phyloP scores from a whole-genome alignment of 2,329 filamentous ascomycete genomes.

The Ascosphaera acerosa region DNA sequence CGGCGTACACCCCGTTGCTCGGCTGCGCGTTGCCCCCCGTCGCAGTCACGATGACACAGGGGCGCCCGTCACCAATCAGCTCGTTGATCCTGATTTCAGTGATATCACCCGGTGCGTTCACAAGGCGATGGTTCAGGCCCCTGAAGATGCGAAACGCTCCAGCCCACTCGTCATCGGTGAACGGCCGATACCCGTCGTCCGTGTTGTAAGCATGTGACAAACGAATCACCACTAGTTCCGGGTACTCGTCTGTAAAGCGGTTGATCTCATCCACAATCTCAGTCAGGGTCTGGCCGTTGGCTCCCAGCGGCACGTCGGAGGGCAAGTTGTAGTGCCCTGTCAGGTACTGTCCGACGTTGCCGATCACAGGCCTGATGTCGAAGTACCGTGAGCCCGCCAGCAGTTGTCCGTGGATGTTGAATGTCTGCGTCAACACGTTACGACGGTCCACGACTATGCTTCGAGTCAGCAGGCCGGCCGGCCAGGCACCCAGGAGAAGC shows the following conservation, averaged over 20 bases:
- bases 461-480: not conserved
- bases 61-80: conserved; percentile 14
- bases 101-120: conserved; percentile 11
- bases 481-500: not conserved
- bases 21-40: conserved; percentile 11
- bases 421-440: conserved; percentile 22
- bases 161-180: conserved; percentile 17
- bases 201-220: conserved; percentile 23
- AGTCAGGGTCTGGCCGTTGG: conserved; percentile 21
- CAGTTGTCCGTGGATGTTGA: conserved; percentile 23
- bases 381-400: conserved; percentile 23
- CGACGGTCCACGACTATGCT: conserved; percentile 11
- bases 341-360: conserved; percentile 16
- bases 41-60: conserved; percentile 14
- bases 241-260: conserved; percentile 19
- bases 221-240: conserved; percentile 24
- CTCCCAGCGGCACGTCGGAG: conserved; percentile 17
- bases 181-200: conserved; percentile 14
- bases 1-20: conserved; percentile 14
- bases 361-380: conserved; percentile 22
- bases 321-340: conserved; percentile 15
- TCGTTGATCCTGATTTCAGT: conserved; percentile 12
- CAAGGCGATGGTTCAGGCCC: conserved; percentile 18
- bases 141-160: conserved; percentile 20
- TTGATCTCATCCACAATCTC: conserved; percentile 20